A percentile compares a stretch with the other conserved stretches of the same genome.
phyloP scores from a whole-genome alignment of 768 basidiomycete species.

The Hypholoma sublateritium region DNA sequence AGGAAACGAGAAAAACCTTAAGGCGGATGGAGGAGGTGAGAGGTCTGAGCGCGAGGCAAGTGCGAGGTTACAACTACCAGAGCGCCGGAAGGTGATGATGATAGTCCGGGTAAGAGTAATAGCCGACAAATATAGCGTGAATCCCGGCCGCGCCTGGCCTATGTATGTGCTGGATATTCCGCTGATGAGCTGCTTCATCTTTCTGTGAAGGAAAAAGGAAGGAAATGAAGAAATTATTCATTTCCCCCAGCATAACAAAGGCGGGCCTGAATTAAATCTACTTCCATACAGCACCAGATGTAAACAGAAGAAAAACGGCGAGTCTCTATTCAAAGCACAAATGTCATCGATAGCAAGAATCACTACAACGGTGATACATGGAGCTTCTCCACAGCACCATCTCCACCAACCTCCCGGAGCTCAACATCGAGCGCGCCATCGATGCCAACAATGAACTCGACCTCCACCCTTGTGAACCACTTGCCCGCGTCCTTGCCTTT shows the following conservation, averaged over 20 bases:
- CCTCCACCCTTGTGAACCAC: conserved; percentile 51
- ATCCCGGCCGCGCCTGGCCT: not conserved
- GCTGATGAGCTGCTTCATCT: no score
- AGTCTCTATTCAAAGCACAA: not conserved
- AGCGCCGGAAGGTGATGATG: not conserved
- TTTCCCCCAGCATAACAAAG: no score
- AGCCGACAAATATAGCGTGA: not conserved
- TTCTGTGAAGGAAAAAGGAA: no score
- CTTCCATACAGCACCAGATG: not conserved
- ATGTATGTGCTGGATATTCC: not conserved
- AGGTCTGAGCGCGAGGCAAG: not conserved
- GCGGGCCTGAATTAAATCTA: not conserved
- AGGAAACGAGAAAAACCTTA: not conserved
- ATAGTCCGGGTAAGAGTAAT: not conserved
- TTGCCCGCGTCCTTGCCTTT: conserved; percentile 41
- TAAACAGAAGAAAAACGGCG: not conserved
- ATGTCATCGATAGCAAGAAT: not conserved
- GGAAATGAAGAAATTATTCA: no score
- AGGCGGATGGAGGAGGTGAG: not conserved
- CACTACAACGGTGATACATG: conserved; percentile 15
- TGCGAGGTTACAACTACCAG: not conserved
- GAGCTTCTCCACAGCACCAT: conserved; percentile 15
- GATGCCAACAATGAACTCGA: conserved; percentile 36
- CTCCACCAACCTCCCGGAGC: conserved; percentile 36
- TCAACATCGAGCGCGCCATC: conserved; percentile 38